Evolutionary conservation across 2,329 filamentous ascomycete species (phyloP), one percentile per base, ranked within the genome.

Genomic region (Aspergillus sojae): DNA sequence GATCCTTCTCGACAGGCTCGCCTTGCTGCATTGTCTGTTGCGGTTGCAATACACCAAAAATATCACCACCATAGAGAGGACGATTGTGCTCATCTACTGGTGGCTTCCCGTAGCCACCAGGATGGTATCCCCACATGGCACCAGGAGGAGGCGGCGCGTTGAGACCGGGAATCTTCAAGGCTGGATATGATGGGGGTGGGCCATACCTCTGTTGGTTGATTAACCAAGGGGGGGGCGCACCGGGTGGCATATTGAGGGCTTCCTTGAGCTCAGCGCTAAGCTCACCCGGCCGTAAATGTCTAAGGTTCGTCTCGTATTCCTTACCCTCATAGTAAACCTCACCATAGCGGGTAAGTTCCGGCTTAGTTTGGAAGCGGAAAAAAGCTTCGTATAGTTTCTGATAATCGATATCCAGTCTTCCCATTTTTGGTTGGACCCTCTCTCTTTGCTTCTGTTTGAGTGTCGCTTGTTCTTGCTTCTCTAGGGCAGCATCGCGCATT

Each of bases 281-380:
- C 71, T 98, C 94, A 41, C 95, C 95, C 1, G 95, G 92, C 67
- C 93, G 89, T 64, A 97, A 87, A 79, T 97, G 92, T 71, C 92
- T 90, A 67, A 96, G 86, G 76, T 98, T 96, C 0, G 95, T 97
- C 79, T 99, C 95, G 74, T 92, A 95, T 77, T 99, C 95, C 78
- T 99, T 99, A 75, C 95, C 95, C 79, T 99, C 95, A 77, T 98
- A 98, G 79, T 99, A 99, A n/a, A 99, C 94, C 78, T 99, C 95
- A 46, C 95, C 95, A 71, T 97, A 99, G 50, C 94, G 88, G 36
- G 95, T 98, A 67, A 99, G 82, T 70, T 93, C 89, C 0, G 95
- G 95, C 80, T 99, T 99, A 46, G 93, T 96, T 81, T 99, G 95
- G 76, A 97, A 96, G 64, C 93, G 88, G 84, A 99, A 99, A 83